Evolutionary conservation across 305 asterid genomes (phyloP), one percentile per base, ranked within the genome.

Genomic region (Solanum chacoense): DNA sequence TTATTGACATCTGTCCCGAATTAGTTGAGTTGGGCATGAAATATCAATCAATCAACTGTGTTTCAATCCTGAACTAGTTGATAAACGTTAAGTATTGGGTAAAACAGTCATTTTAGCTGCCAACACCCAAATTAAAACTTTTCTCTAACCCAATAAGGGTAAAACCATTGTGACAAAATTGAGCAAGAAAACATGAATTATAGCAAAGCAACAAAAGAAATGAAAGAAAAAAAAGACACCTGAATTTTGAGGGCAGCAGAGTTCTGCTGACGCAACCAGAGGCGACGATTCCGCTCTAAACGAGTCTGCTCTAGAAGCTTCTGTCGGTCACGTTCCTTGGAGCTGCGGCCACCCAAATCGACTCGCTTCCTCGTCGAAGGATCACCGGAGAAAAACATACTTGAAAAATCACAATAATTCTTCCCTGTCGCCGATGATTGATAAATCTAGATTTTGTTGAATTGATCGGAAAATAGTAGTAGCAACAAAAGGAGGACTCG

Each of bases 291-390:
- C 81, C 99, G 93, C 89, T 97, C 98, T 92, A 95, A 92, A 89
- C 98, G 94, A 88, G 98, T 93, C 91, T 97, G 97, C 87, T 97
- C 98, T 5, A 97, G 92, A 89, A 96, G 98, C 93, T 96, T 97
- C 93, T 97, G 94, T 32, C 96, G 93, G 95, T 97, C 99, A 85
- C 98, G 93, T 92, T 97, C 98, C 90, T 95, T 97, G 88, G 99
- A 94, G 91, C 99, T 97, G 90, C 99, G 97, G 69, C 99, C 99
- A 59, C 99, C 98, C 87, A 97, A 97, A 96, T 97, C 98, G 88
- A 97, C 99, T 88, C 99, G 98, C 88, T 95, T 97, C 71, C 97
- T 90, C 85, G 93, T 93, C 69, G 98, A 93, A 69, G 98, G 94
- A 94, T 97, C 98, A 76, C 99, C 98, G 12, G 95, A 81, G 95